Evolutionary conservation across 2,329 filamentous ascomycete genomes (phyloP), one percentile per base, ranked within the genome.

Genomic region (Onygenales sp.): DNA sequence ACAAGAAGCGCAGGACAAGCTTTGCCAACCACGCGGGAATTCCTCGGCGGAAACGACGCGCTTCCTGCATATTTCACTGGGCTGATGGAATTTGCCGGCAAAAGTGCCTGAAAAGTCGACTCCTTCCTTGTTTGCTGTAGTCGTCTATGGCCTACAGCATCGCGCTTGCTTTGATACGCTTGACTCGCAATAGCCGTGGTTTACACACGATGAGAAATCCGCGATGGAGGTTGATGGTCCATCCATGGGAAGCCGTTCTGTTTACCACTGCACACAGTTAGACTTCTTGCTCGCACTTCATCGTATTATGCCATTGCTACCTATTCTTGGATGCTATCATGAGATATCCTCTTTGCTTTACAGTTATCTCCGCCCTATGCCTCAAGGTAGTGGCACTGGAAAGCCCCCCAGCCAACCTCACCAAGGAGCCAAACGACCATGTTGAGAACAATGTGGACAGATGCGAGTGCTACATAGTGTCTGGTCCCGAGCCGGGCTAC

Each of bases 381-480:
- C 9, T 48, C 8, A 14, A 31, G 6, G 9, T n/a, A 2, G 34
- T 7, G 9, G 46, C 34, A n/a, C 36, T 13, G n/a, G 14, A n/a
- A 13, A 14, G 2, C 11, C 3, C 6, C 11, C n/a, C 45, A 13
- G 17, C 6, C 2, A 34, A 48, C 14, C 4, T 34, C 17, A 31
- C 6, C 8, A 27, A 31, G 3, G 46, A 48, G 10, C 14, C n/a
- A 31, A 48, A 14, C 14, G 44, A 27, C 37, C 27, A 39, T n/a
- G 9, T 6, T n/a, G 17, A 48, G 13, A 48, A n/a, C 1, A 6
- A 10, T 27, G 4, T 50, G 11, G 50, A 58, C 34, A 62, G 71
- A 44, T 77, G 76, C 57, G 70, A 74, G 52, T 77, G 76, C 63
- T 78, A 76, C 55, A 65, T 72, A 7, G 67, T 77, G 32, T 68